These are phyloP conservation scores for Kurtzmaniella natalensis DNA, from an alignment of 1,139 yeast genomes.

Conservation along the genomic window DNA sequence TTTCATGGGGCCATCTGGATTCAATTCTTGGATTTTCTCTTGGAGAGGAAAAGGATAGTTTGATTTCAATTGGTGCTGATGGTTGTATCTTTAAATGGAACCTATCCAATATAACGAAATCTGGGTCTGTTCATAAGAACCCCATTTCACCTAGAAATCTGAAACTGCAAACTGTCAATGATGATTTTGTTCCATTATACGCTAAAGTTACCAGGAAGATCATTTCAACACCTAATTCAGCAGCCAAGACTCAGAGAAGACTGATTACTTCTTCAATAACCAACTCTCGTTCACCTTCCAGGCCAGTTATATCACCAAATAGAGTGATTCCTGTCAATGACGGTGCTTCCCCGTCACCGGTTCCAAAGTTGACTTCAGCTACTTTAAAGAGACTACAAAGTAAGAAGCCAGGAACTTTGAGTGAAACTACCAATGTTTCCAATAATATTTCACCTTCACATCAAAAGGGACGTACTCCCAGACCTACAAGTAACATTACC, in stretches of 20 bases:
- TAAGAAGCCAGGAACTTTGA: conserved; percentile 8
- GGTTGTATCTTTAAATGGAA: conserved; percentile 54
- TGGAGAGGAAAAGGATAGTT: conserved; percentile 14
- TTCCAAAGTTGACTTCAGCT: conserved; percentile 18
- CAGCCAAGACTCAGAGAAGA: conserved; percentile 2
- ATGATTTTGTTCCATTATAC: conserved; percentile 14
- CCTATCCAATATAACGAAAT: conserved; percentile 9
- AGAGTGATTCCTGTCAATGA: conserved; percentile 6
- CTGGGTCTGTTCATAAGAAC: not conserved
- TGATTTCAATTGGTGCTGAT: conserved; percentile 44
- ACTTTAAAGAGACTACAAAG: conserved; percentile 31
- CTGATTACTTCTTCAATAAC: not conserved
- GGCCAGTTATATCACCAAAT: conserved; percentile 9
- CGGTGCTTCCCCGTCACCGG: conserved; percentile 15
- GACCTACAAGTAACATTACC: conserved; percentile 6
- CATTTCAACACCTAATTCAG: conserved; percentile 8
- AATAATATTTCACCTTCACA: conserved; percentile 1
- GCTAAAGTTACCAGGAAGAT: conserved; percentile 34
- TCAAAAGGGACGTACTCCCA: conserved; percentile 5
- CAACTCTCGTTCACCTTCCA: conserved; percentile 3
- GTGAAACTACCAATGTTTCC: too few relatives aligned
- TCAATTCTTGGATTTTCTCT: conserved; percentile 40
- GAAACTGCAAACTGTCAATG: not conserved
- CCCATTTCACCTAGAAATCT: conserved; percentile 4
- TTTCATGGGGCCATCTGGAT: conserved; percentile 68